Percentiles rank a stretch among this genome's conserved stretches.
Conservation (phyloP, 176 grass and related monocot species). For the Oryza longistaminata region DNA sequence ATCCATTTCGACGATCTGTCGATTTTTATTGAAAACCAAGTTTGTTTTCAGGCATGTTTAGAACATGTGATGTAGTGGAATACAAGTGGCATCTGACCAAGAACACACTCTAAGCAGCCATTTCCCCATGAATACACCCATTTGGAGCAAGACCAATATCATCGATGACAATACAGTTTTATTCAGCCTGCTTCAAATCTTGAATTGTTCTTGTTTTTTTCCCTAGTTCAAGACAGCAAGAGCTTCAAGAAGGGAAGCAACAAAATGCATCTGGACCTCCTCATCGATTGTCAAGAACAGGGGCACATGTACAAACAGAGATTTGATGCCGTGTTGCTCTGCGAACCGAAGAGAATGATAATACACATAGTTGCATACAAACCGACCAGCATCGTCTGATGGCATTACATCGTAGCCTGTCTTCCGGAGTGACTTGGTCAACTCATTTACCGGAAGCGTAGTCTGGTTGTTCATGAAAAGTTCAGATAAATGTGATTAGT, state of each 20-base stretch:
- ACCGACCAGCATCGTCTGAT: slow-evolving; percentile 85
- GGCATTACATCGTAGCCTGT: slow-evolving; percentile 81
- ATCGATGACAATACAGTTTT: slow-evolving; percentile 31
- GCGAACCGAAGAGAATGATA: slow-evolving; percentile 90
- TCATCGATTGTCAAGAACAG: slow-evolving; percentile 89
- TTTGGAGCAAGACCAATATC: slow-evolving; percentile 41
- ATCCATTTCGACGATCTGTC: slow-evolving; percentile 3
- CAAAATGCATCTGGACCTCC: slow-evolving; percentile 91
- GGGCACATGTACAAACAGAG: slow-evolving; percentile 93
- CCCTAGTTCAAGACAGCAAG: slow-evolving; percentile 56
- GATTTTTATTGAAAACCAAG: slow-evolving; percentile 40
- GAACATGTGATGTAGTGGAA: slow-evolving; percentile 33
- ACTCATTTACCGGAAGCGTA: slow-evolving; percentile 65
- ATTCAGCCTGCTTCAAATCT: slow-evolving; percentile 42
- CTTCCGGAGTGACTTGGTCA: slow-evolving; percentile 66
- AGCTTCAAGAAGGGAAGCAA: slow-evolving; percentile 68
- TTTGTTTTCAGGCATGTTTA: slow-evolving; percentile 28
- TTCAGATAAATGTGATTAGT: not conserved
- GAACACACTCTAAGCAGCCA: slow-evolving; percentile 23
- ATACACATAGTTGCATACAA: slow-evolving; percentile 96
- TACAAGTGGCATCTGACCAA: slow-evolving; percentile 29
- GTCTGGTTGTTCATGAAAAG: slow-evolving; percentile 45
- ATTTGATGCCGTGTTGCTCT: slow-evolving; percentile 75
- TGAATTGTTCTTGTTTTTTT: not conserved
- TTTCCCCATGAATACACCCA: slow-evolving; percentile 9